Conservation (phyloP, 176 grass and related monocot genomes). For the Pontederia crassipes region DNA sequence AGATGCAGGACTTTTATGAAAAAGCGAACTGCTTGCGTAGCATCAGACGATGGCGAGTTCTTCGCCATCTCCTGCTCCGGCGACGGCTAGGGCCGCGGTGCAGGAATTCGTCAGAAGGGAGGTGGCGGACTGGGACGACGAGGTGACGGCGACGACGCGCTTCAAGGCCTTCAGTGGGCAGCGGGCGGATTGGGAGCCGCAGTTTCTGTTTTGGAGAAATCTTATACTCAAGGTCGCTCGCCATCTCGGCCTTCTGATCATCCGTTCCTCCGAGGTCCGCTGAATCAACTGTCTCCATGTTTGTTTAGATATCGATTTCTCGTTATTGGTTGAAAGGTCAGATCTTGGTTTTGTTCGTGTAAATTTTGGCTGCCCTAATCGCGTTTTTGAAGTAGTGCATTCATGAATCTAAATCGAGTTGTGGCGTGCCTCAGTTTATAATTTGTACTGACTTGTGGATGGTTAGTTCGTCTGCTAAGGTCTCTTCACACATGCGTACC, state of each 20-base stretch:
- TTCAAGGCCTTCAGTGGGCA: slow-evolving; percentile 80
- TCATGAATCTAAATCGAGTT: too few species aligned
- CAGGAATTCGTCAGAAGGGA: slow-evolving; percentile 42
- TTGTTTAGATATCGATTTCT: not conserved
- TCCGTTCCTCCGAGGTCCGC: slow-evolving; percentile 29
- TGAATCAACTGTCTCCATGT: not conserved
- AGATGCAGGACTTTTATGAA: too few species aligned
- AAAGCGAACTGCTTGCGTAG: not conserved
- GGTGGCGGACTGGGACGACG: slow-evolving; percentile 46
- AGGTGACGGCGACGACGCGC: slow-evolving; percentile 25
- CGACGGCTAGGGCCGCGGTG: slow-evolving; percentile 13
- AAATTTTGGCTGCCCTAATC: too few species aligned
- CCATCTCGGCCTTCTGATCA: slow-evolving; percentile 33
- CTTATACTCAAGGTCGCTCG: slow-evolving; percentile 44
- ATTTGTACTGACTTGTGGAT: too few species aligned
- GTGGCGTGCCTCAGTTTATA: too few species aligned
- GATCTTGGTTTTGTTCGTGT: not conserved
- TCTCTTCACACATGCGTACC: too few species aligned
- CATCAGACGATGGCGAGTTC: not conserved
- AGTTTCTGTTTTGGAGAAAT: slow-evolving; percentile 55
- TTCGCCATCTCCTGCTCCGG: not conserved
- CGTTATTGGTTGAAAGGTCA: not conserved
- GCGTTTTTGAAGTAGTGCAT: too few species aligned
- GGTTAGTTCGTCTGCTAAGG: too few species aligned
- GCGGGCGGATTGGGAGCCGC: slow-evolving; percentile 49